Percentiles rank a stretch among this genome's conserved stretches.
Evolutionary conservation across 2,329 filamentous ascomycete species (phyloP).

Genomic region (Teratosphaeria pseudoeucalypti): DNA sequence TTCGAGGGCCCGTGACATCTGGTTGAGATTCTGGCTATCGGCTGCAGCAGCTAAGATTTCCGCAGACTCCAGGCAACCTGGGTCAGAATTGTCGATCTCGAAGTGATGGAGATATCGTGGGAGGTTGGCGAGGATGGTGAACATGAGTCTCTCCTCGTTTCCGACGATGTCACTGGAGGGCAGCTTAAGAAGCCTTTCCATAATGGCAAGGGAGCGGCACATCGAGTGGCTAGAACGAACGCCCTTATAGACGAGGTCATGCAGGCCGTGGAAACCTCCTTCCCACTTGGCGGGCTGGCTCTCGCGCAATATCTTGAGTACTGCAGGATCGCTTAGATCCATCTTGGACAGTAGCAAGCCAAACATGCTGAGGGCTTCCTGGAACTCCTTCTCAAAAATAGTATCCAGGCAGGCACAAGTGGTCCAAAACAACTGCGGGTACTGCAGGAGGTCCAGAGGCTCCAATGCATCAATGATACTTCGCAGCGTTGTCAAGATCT

Average conservation of each 20-base stretch:
- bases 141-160: constrained; percentile 70
- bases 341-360: constrained; percentile 76
- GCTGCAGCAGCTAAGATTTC: constrained; percentile 62
- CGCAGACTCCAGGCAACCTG: constrained; percentile 51
- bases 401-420: constrained; percentile 93
- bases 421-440: constrained; percentile 96
- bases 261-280: constrained; percentile 74
- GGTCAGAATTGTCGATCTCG: constrained; percentile 51
- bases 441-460: constrained; percentile 68
- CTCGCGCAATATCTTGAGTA: constrained; percentile 63
- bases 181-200: constrained; percentile 68
- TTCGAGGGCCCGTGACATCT: constrained; percentile 58
- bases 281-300: constrained; percentile 82
- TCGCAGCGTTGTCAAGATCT: constrained; percentile 88
- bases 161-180: constrained; percentile 75
- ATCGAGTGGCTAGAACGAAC: constrained; percentile 77
- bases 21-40: constrained; percentile 57
- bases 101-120: constrained; percentile 74
- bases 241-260: constrained; percentile 81
- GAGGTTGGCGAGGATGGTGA: constrained; percentile 81
- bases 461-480: constrained; percentile 81
- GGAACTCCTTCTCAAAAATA: constrained; percentile 89
- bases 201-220: constrained; percentile 62
- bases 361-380: constrained; percentile 84
- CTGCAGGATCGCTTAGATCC: constrained; percentile 60